Evolutionary conservation across 139 green algal genomes (phyloP).

Genomic region (Zygnema cylindricum): DNA sequence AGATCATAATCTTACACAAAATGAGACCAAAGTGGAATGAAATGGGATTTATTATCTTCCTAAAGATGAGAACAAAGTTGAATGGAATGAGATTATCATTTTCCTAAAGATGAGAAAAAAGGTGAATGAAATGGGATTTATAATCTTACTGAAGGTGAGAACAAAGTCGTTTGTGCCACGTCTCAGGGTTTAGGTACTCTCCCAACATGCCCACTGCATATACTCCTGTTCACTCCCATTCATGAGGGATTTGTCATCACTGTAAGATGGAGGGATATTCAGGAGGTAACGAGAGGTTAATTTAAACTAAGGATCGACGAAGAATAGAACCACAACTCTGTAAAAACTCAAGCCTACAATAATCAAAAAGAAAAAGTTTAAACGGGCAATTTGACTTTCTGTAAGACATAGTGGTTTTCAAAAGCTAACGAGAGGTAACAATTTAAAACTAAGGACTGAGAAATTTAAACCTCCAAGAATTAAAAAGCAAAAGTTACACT

Average conservation of each 20-base stretch:
- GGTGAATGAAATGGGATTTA: background rate
- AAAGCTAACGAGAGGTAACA: too few relatives aligned
- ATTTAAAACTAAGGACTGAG: too few relatives aligned
- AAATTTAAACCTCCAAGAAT: too few relatives aligned
- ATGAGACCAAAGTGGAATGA: background rate
- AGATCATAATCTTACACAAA: too few relatives aligned
- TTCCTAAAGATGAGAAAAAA: background rate
- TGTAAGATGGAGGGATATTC: too few relatives aligned
- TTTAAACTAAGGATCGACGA: background rate
- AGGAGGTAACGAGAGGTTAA: too few relatives aligned
- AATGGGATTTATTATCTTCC: too few relatives aligned
- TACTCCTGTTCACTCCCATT: background rate
- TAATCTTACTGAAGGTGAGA: background rate
- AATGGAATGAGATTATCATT: too few relatives aligned
- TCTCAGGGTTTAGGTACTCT: constrained; percentile 9
- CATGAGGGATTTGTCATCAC: background rate
- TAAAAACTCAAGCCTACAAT: background rate
- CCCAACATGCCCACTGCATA: constrained; percentile 1
- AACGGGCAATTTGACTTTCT: too few relatives aligned
- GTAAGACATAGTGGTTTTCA: too few relatives aligned
- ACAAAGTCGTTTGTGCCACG: constrained; percentile 13
- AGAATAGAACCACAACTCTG: background rate
- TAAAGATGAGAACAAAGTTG: background rate
- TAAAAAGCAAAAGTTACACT: too few relatives aligned
- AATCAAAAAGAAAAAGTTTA: background rate